phyloP scores from a whole-genome alignment of 495 filamentous ascomycete genomes.

The Trichoderma orchidacearum region DNA sequence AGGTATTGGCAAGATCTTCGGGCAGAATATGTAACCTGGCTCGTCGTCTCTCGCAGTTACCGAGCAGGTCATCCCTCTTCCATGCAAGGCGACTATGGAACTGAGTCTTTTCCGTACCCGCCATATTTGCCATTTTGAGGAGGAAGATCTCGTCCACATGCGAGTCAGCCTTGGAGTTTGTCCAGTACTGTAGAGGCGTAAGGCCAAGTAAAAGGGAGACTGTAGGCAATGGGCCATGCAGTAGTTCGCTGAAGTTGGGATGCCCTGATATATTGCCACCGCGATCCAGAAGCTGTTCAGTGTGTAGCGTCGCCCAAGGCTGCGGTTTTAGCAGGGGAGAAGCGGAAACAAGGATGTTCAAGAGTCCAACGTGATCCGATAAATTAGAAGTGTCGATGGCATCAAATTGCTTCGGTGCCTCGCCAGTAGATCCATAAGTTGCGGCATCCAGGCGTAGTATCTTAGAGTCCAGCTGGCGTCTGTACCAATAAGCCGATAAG shows the following conservation, averaged over 20 bases:
- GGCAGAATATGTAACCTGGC: constrained; percentile 5
- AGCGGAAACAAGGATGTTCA: constrained; percentile 35
- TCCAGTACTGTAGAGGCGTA: constrained; percentile 34
- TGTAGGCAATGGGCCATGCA: constrained; percentile 30
- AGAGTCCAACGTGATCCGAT: constrained; percentile 28
- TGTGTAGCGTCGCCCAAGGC: constrained; percentile 31
- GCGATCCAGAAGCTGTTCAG: constrained; percentile 20
- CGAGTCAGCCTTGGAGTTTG: constrained; percentile 24
- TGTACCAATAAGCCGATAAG: constrained; percentile 16
- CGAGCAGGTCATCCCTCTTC: constrained; percentile 9
- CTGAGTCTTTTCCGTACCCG: not conserved
- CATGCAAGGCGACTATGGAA: constrained; percentile 13
- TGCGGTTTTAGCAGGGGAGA: constrained; percentile 27
- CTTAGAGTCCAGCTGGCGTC: constrained; percentile 8
- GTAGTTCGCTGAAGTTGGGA: constrained; percentile 14
- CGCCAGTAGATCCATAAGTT: constrained; percentile 19
- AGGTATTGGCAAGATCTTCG: constrained; percentile 4
- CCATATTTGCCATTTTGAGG: constrained; percentile 1
- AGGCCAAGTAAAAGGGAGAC: constrained; percentile 34
- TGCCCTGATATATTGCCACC: constrained; percentile 3
- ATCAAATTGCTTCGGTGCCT: constrained; percentile 32
- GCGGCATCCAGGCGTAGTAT: constrained; percentile 21
- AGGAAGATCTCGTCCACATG: constrained; percentile 12
- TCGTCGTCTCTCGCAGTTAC: constrained; percentile 4
- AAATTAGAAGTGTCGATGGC: constrained; percentile 47